Evolutionary conservation across 495 filamentous ascomycete species (phyloP).

Genomic region (Pseudoneurospora amorphoporcata): DNA sequence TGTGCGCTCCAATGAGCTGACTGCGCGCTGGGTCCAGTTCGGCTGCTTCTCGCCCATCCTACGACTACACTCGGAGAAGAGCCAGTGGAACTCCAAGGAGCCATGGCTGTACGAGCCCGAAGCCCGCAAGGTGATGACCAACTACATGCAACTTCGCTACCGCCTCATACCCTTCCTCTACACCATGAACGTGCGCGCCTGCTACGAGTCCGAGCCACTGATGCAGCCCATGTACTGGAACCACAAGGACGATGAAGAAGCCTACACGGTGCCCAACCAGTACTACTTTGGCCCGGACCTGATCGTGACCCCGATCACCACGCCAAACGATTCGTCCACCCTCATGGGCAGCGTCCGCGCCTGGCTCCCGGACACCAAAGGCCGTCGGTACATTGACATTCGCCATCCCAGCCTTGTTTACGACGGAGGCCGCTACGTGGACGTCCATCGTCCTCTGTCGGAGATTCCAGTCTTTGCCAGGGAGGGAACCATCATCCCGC

Average conservation of each 20-base stretch:
- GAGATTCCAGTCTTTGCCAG: slow-evolving; percentile 40
- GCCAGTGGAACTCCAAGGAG: slow-evolving; percentile 43
- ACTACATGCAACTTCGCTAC: slow-evolving; percentile 40
- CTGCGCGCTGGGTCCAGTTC: slow-evolving; percentile 47
- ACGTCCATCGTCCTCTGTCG: slow-evolving; percentile 31
- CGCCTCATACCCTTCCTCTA: slow-evolving; percentile 47
- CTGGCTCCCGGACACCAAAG: slow-evolving; percentile 37
- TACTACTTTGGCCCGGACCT: slow-evolving; percentile 45
- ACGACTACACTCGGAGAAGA: slow-evolving; percentile 44
- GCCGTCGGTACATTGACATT: slow-evolving; percentile 38
- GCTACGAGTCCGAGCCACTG: slow-evolving; percentile 35
- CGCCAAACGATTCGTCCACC: slow-evolving; percentile 29
- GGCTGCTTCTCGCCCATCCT: slow-evolving; percentile 49
- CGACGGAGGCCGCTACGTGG: slow-evolving; percentile 38
- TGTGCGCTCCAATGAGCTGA: slow-evolving; percentile 41
- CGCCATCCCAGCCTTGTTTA: slow-evolving; percentile 40
- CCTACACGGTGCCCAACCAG: slow-evolving; percentile 42
- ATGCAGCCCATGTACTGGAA: slow-evolving; percentile 53
- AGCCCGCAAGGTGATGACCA: slow-evolving; percentile 30
- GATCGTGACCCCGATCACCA: slow-evolving; percentile 42
- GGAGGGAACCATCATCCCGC: slow-evolving; percentile 45
- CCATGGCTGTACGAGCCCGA: slow-evolving; percentile 43
- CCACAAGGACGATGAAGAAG: slow-evolving; percentile 36
- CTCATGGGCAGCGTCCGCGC: slow-evolving; percentile 28
- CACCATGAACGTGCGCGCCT: slow-evolving; percentile 40